phyloP scores from a whole-genome alignment of 352 stramenopile genomes.

The Phytopythium helicoides region DNA sequence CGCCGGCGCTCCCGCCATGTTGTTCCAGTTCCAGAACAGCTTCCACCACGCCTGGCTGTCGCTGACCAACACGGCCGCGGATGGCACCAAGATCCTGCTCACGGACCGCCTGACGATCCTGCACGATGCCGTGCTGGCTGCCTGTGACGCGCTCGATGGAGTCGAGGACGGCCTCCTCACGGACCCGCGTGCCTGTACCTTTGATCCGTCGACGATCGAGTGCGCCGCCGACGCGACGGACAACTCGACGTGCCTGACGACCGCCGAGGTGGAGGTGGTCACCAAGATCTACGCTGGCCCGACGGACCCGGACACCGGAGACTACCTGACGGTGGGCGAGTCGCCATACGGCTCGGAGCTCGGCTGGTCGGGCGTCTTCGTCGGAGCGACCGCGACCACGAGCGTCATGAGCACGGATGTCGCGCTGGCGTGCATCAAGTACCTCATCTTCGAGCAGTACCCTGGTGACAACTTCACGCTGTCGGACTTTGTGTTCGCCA shows the following conservation, averaged over 20 bases:
- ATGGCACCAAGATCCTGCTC: conserved; percentile 17
- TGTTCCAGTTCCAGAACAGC: conserved; percentile 39
- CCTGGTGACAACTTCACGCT: conserved; percentile 26
- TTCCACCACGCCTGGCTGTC: conserved; percentile 30
- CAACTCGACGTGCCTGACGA: conserved; percentile 16
- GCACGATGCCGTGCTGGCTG: conserved; percentile 20
- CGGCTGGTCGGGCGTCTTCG: conserved; percentile 30
- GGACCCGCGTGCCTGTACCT: conserved; percentile 27
- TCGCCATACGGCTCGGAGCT: conserved; percentile 32
- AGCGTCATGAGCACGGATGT: conserved; percentile 22
- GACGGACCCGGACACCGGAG: conserved; percentile 15
- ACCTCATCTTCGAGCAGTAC: conserved; percentile 31
- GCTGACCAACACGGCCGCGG: conserved; percentile 17
- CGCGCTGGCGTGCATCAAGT: conserved; percentile 27
- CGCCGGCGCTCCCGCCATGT: conserved; percentile 29
- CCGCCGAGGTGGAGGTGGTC: conserved; percentile 21
- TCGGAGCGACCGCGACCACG: conserved; percentile 10
- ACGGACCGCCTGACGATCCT: conserved; percentile 19
- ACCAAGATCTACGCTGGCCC: conserved; percentile 38
- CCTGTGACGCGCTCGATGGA: conserved; percentile 26
- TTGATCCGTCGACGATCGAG: conserved; percentile 13
- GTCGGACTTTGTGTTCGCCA: conserved; percentile 25
- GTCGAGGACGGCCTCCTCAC: conserved; percentile 27
- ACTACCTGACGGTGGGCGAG: conserved; percentile 29
- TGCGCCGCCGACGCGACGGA: conserved; percentile 10